Evolutionary conservation across 768 basidiomycete species (phyloP).

Genomic region (Tricholoma flavovirens): DNA sequence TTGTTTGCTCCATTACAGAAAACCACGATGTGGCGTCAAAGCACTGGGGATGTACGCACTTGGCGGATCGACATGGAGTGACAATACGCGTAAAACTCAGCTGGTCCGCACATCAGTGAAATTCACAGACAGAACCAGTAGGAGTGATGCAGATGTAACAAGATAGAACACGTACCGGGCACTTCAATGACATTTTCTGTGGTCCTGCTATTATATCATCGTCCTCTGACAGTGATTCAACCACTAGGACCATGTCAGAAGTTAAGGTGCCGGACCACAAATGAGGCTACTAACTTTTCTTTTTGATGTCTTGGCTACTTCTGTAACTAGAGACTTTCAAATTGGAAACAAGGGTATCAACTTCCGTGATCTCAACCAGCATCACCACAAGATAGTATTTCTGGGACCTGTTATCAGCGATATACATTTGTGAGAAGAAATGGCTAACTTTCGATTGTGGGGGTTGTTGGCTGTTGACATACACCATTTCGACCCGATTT

Average conservation of each 20-base stretch:
- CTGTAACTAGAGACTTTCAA: conserved; percentile 64
- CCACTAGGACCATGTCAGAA: conserved; percentile 40
- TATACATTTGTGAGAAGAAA: not conserved
- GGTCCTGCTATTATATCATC: conserved; percentile 91
- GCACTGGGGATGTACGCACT: conserved; percentile 88
- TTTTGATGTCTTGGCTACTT: conserved; percentile 56
- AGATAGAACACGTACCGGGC: conserved; percentile 60
- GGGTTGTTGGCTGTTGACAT: conserved; percentile 84
- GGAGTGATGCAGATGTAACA: not conserved
- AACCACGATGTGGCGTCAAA: conserved; percentile 96
- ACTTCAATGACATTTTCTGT: conserved; percentile 87
- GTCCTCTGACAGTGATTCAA: conserved; percentile 55
- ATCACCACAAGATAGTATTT: conserved; percentile 84
- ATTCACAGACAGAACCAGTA: not conserved
- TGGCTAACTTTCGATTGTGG: conserved; percentile 59
- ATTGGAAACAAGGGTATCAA: conserved; percentile 63
- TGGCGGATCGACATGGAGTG: conserved; percentile 80
- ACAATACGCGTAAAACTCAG: conserved; percentile 82
- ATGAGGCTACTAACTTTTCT: conserved; percentile 48
- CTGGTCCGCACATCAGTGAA: conserved; percentile 30
- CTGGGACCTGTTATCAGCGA: conserved; percentile 33
- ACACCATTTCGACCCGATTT: conserved; percentile 83
- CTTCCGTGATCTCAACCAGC: conserved; percentile 73
- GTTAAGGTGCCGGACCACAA: conserved; percentile 1
- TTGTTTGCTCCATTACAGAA: conserved; percentile 92